Evolutionary conservation across 148 eudicot species (phyloP), one percentile per base, ranked within the genome.

Genomic region (Cornus kousa): DNA sequence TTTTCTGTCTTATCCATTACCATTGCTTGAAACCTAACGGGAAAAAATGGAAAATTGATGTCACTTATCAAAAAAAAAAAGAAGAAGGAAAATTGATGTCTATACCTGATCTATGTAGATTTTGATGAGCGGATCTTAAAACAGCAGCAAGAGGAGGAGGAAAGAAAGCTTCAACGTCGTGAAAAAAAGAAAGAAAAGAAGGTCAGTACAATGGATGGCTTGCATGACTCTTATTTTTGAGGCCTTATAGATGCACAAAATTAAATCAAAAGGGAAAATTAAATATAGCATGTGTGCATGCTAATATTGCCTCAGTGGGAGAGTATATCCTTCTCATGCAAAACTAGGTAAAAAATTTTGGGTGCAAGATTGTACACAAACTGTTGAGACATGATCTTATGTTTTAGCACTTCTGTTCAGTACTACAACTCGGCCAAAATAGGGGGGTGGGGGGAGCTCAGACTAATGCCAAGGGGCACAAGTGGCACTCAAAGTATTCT

Each of bases 151-250:
- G 99, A 96, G 71, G 99, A 96, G 79, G 98, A 95, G 87, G 99
- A 96, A 85, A 90, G 89, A 77, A 95, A 93, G 86, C 98, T 97
- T 11, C 97, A 86, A 78, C 93, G 91, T 16, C 88, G 97, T 40
- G 99, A 96, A 83, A 91, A 84, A 74, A 96, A 96, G 91, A 96
- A 96, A 85, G 99, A 96, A 85, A 96, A 96, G 87, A 96, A 96
- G 98, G 97, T 93, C 77, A 75, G 89, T 86, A 20, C 70, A 67
- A 19, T 60, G 68, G 39, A 76, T 74, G 73, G 13, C 76, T 60
- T 33, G 2, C 57, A 75, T 59, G 57, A 67, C 57, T 20, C 32
- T 22, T 11, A 40, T 53, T 31, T 79, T 62, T 62, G 5, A 19
- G 66, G 23, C 64, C 64, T 13, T 57, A 57, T 57, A 8, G 19